A percentile compares a stretch with the other conserved stretches of the same genome.
phyloP scores from a whole-genome alignment of 306 rosid genomes.

The Sindora glabra region DNA sequence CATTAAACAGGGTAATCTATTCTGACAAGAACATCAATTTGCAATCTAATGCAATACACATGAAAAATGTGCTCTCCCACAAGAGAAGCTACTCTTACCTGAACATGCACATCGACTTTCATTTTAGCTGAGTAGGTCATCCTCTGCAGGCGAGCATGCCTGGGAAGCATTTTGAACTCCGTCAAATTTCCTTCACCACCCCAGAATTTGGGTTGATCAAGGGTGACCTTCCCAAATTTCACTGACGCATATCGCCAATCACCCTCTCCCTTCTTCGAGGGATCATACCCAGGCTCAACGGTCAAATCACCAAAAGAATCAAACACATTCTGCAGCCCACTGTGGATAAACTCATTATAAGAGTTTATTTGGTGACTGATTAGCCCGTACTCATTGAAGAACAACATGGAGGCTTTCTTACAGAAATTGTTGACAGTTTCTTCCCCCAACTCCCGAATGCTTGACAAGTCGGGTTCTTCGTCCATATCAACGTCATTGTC shows the following conservation, averaged over 20 bases:
- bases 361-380: constrained; percentile 89
- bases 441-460: constrained; percentile 34
- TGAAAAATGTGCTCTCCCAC: too few species aligned
- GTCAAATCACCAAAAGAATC: constrained; percentile 58
- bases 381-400: constrained; percentile 60
- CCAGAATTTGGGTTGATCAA: constrained; percentile 69
- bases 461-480: not conserved
- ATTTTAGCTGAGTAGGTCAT: constrained; percentile 82
- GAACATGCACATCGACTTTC: constrained; percentile 38
- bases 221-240: constrained; percentile 61
- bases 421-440: constrained; percentile 26
- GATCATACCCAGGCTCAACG: constrained; percentile 76
- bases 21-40: not conserved
- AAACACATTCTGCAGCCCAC: constrained; percentile 52
- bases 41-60: not conserved
- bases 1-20: too few species aligned
- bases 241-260: constrained; percentile 71
- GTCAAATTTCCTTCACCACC: constrained; percentile 50
- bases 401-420: constrained; percentile 43
- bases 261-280: constrained; percentile 68
- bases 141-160: constrained; percentile 88
- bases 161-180: constrained; percentile 69
- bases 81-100: constrained; percentile 38
- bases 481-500: constrained; percentile 15
- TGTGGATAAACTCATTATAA: constrained; percentile 44